Evolutionary conservation across 331 rosid genomes (phyloP), one percentile per base, ranked within the genome.

Genomic region (Rosa hybrid): DNA sequence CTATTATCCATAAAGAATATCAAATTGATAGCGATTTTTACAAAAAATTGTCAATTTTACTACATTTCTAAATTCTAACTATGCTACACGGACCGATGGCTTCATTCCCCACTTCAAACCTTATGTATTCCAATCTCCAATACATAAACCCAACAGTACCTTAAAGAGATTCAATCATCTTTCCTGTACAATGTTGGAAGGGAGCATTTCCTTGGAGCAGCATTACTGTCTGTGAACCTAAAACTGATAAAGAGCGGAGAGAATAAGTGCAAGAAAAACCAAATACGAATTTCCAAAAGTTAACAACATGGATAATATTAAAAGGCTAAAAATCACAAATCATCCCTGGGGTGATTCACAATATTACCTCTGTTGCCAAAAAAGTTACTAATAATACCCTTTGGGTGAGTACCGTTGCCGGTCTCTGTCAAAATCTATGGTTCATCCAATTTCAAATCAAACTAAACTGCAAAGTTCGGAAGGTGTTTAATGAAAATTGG

Each of bases 81-180:
- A 62, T 14, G 60, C 72, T 62, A 76, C 59, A 60, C 71, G 80
- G 80, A 76, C 80, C 78, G 16, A 75, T 25, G 80, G 80, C 80
- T 62, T 76, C 80, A 76, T 76, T 76, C 80, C 79, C 72, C 38
- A 62, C 12, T 10, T 46, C 72, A 63, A 75, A 59, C 54, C 20
- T 76, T 62, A 76, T 76, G 80, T 76, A 62, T 76, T 68, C 25
- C 49, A 68, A 39, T 38, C 63, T 17, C 59, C 50, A 76, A 76
- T 76, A 76, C 80, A 76, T 76, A 63, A 76, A 76, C 80, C 59
- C 80, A 76, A 76, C 72, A 63, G 80, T 63, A 63, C 80, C 48
- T 62, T 8, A 76, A 20, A 3, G 59, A 63, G 59, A 41, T 16
- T 41, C 49, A 68, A 68, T 68, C 21, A 46, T 63, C 62, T 46